A percentile compares a stretch with the other conserved stretches of the same genome.
phyloP scores from a whole-genome alignment of 2,329 filamentous ascomycete species.

The Beauveria brongniartii region DNA sequence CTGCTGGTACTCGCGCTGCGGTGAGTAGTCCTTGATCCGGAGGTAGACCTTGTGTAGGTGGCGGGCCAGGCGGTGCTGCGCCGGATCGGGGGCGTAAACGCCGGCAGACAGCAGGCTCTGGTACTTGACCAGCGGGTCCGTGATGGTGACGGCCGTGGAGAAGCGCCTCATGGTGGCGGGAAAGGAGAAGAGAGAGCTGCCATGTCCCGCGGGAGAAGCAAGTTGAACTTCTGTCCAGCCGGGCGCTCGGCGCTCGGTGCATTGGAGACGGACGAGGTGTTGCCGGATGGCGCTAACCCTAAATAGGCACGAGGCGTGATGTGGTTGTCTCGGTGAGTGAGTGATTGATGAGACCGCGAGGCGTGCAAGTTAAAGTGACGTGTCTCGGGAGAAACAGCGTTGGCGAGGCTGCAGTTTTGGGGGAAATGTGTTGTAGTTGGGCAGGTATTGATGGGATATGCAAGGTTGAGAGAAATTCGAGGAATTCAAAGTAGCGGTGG shows the following conservation, averaged over 20 bases:
- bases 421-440: not conserved
- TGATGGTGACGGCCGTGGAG: slow-evolving; percentile 49
- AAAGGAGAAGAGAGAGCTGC: not conserved
- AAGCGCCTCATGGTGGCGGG: slow-evolving; percentile 24
- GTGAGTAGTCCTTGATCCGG: slow-evolving; percentile 70
- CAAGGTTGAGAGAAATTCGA: too few relatives aligned
- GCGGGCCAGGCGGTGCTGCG: slow-evolving; percentile 64
- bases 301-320: not conserved
- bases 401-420: not conserved
- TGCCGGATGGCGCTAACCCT: not conserved
- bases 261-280: not conserved
- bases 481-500: too few relatives aligned
- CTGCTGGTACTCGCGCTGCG: slow-evolving; percentile 59
- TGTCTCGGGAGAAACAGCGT: too few relatives aligned
- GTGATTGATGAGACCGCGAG: not conserved
- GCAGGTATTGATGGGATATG: too few relatives aligned
- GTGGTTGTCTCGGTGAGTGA: not conserved
- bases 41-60: slow-evolving; percentile 72
- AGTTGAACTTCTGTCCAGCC: not conserved
- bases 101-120: slow-evolving; percentile 61
- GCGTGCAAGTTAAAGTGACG: too few relatives aligned
- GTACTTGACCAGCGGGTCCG: slow-evolving; percentile 71
- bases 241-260: not conserved
- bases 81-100: slow-evolving; percentile 58
- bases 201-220: not conserved